Evolutionary conservation across 257 asterid genomes (phyloP), one percentile per base, ranked within the genome.

Genomic region (Euphrasia confusa): DNA sequence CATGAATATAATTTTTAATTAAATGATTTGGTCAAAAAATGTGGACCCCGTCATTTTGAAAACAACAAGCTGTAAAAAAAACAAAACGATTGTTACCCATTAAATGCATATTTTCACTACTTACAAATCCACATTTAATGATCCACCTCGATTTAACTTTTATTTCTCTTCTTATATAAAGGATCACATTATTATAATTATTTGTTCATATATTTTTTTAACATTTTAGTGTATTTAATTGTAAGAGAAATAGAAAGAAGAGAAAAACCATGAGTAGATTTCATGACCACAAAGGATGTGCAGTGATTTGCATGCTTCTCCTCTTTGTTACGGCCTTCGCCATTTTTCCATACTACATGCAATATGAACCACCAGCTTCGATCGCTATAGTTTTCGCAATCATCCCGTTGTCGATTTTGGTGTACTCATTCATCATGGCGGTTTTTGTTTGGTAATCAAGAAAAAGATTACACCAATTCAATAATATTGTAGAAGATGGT

Each of bases 271-370:
- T 33, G 47, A 72, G 68, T 77, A 66, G 39, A 48, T 65, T 27
- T 11, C 15, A 44, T 3, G 72, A 76, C 42, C 70, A 56, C 8
- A 49, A 68, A 27, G 69, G 54, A 0, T 72, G 69, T 26, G 74
- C 75, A 0, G 64, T 56, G 39, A 33, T 76, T 11, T n/a, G 60
- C 60, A 72, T 76, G 77, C 27, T 68, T 35, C 13, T 72, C 9
- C 55, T 76, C 7, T 14, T 65, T 0, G 37, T 61, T 40, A 28
- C 68, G 64, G 62, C 72, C 18, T 0, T 72, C 11, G 70, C 64
- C 10, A 8, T 60, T 2, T 72, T 72, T n/a, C 80, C 80, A 17
- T 55, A 68, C 2, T 76, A 64, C 64, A 68, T 76, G 80, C 54
- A 72, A 68, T 74, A 71, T 1, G 77, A 76, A 1, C 80, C 80